Conservation (phyloP, 78 protist genomes). For the Dictyostelium capitatum region DNA sequence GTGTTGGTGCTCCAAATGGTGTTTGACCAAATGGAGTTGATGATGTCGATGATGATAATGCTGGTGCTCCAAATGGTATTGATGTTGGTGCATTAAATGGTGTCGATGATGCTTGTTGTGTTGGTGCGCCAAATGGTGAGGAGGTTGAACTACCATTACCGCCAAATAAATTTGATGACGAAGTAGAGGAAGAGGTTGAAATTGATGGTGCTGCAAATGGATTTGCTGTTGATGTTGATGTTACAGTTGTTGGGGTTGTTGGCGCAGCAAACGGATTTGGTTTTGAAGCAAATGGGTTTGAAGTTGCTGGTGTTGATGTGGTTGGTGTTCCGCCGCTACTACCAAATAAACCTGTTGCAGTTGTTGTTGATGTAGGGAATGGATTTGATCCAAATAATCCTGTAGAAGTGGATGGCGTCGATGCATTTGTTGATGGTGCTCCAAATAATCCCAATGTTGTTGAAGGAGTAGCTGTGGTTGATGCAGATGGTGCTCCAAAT, state of each 20-base stretch:
- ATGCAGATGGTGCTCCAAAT: background rate
- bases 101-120: background rate
- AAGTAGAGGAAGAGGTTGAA: background rate
- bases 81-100: background rate
- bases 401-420: background rate
- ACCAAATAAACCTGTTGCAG: background rate
- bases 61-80: background rate
- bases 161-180: background rate
- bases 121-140: background rate
- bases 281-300: constrained; percentile 5
- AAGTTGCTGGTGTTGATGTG: background rate
- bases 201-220: background rate
- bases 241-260: background rate
- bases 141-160: background rate
- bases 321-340: background rate
- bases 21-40: background rate
- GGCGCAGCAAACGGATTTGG: background rate
- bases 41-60: background rate
- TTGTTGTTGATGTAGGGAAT: background rate
- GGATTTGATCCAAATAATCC: constrained; percentile 17
- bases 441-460: constrained; percentile 32
- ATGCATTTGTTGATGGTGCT: background rate
- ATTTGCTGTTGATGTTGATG: background rate
- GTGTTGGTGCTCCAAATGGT: background rate
- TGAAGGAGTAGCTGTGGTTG: background rate